Evolutionary conservation across 768 basidiomycete species (phyloP).

Genomic region (Tulasnella sp.): DNA sequence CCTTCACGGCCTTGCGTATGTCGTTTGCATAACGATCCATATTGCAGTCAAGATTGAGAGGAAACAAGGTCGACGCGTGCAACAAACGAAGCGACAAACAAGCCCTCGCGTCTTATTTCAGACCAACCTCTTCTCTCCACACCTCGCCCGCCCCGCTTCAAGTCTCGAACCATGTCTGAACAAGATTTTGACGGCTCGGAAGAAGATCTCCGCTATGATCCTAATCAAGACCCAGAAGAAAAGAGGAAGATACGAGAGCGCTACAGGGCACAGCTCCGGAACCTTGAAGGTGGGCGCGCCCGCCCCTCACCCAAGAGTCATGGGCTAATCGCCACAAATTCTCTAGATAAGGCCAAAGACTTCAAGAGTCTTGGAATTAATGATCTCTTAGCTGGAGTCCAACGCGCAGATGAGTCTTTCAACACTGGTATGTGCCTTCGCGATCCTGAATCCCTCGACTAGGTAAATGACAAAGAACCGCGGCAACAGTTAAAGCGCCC

Average conservation of each 20-base stretch:
- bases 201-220: constrained; percentile 52
- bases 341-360: constrained; percentile 24
- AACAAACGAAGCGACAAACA: constrained; percentile 13
- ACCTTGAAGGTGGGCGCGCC: constrained; percentile 59
- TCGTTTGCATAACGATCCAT: constrained; percentile 21
- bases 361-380: constrained; percentile 24
- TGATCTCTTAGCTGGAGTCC: constrained; percentile 28
- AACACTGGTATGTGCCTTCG: constrained; percentile 23
- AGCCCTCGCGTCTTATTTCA: background rate
- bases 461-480: background rate
- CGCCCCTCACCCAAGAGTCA: background rate
- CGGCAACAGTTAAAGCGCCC: constrained; percentile 62
- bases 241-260: constrained; percentile 67
- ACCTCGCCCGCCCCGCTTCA: background rate
- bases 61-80: background rate
- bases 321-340: background rate
- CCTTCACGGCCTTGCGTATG: constrained; percentile 57
- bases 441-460: background rate
- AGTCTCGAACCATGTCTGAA: background rate
- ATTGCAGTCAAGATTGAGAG: background rate
- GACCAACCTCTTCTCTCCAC: background rate
- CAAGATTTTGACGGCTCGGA: background rate
- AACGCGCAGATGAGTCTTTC: constrained; percentile 32
- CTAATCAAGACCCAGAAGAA: constrained; percentile 78
- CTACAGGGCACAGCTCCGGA: constrained; percentile 63